Evolutionary conservation across 2,329 filamentous ascomycete genomes (phyloP).

Genomic region (Chrysoporthe austroafricana): DNA sequence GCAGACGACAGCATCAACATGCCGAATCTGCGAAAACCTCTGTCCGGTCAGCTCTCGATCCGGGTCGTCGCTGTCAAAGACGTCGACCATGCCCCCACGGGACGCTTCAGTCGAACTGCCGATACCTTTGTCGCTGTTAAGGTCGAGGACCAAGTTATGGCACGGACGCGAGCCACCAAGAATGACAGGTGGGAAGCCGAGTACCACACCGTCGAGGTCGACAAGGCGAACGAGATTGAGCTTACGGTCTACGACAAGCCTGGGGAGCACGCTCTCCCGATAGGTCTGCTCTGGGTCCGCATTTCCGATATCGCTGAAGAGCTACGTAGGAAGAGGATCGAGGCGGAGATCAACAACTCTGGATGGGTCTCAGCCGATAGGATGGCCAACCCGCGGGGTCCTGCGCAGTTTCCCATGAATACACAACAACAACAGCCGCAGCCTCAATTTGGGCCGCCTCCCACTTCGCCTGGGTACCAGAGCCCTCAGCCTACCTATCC

Average conservation of each 20-base stretch:
- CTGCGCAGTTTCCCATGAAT: conserved; percentile 63
- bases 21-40: conserved; percentile 92
- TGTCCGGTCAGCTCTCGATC: conserved; percentile 87
- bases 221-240: conserved; percentile 98
- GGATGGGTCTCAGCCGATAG: conserved; percentile 98
- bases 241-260: conserved; percentile 97
- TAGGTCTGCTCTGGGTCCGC: conserved; percentile 93
- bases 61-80: conserved; percentile 88
- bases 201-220: conserved; percentile 87
- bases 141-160: conserved; percentile 91
- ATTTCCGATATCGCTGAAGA: conserved; percentile 98
- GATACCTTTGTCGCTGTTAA: conserved; percentile 97
- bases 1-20: conserved; percentile 95
- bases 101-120: conserved; percentile 84
- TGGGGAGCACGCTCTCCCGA: conserved; percentile 85
- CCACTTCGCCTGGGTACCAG: conserved; percentile 45
- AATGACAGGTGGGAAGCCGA: conserved; percentile 93
- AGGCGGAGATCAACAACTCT: conserved; percentile 90
- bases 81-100: conserved; percentile 87
- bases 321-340: conserved; percentile 95
- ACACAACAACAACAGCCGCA: conserved; percentile 41
- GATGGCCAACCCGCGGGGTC: conserved; percentile 68
- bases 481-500: conserved; percentile 33
- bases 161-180: conserved; percentile 81
- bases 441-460: conserved; percentile 49